These are phyloP conservation scores for Salix brachista DNA, from an alignment of 345 rosid species.

Conservation along the genomic window DNA sequence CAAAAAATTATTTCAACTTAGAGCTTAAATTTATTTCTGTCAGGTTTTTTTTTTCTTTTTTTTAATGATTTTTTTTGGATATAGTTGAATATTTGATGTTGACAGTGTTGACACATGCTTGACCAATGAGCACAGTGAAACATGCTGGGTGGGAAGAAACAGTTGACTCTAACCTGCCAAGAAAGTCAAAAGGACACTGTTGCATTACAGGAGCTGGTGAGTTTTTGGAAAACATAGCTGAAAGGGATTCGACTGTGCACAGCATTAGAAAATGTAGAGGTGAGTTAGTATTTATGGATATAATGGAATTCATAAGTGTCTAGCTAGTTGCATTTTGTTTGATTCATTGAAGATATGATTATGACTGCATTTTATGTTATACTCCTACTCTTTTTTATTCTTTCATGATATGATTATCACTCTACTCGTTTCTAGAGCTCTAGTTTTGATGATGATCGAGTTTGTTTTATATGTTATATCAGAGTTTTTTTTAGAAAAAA, in stretches of 20 bases:
- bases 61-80: neutral
- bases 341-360: neutral
- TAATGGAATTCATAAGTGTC: neutral
- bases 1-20: no score
- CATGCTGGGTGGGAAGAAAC: constrained; percentile 2
- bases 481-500: no score
- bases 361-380: neutral
- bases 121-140: neutral
- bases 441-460: no score
- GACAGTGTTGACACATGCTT: neutral
- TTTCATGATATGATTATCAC: neutral
- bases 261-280: neutral
- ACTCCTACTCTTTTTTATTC: neutral
- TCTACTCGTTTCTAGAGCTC: neutral
- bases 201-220: neutral
- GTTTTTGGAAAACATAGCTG: neutral
- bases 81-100: neutral
- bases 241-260: neutral
- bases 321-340: no score
- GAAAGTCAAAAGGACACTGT: neutral
- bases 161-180: neutral
- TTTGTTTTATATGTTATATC: no score
- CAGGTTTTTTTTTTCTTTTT: neutral
- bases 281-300: neutral
- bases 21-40: neutral